Evolutionary conservation across 345 rosid species (phyloP).

Genomic region (Populus euphratica): DNA sequence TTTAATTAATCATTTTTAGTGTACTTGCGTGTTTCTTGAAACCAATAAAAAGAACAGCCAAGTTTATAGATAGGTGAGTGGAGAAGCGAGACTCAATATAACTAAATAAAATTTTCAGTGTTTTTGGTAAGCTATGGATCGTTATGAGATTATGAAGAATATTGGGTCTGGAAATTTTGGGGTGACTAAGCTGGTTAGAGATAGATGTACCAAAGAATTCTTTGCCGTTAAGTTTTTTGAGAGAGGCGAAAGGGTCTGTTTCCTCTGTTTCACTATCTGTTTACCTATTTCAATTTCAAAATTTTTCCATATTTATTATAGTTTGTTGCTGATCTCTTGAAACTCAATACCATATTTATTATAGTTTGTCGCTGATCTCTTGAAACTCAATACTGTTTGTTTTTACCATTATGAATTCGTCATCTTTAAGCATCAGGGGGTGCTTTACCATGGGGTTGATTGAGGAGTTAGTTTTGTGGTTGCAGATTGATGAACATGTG

Average conservation of each 20-base stretch:
- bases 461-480: background rate
- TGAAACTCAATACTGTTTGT: background rate
- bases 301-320: background rate
- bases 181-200: slow-evolving; percentile 76
- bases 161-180: slow-evolving; percentile 92
- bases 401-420: background rate
- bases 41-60: background rate
- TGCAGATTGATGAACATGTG: slow-evolving; percentile 24
- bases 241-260: slow-evolving; percentile 71
- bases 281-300: background rate
- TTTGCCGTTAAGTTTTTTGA: slow-evolving; percentile 80
- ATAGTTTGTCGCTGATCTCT: background rate
- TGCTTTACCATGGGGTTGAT: background rate
- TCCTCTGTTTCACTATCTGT: background rate
- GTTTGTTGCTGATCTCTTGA: background rate
- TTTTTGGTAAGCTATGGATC: slow-evolving; percentile 46
- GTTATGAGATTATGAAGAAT: slow-evolving; percentile 71
- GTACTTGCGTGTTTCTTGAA: too few relatives aligned
- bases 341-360: background rate
- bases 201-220: slow-evolving; percentile 52
- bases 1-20: too few relatives aligned
- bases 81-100: background rate
- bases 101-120: background rate
- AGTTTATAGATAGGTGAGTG: background rate
- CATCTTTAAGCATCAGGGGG: background rate